These are phyloP conservation scores for Arthrobotrys sinensis DNA, from an alignment of 2,329 filamentous ascomycete genomes.

Conservation along the genomic window DNA sequence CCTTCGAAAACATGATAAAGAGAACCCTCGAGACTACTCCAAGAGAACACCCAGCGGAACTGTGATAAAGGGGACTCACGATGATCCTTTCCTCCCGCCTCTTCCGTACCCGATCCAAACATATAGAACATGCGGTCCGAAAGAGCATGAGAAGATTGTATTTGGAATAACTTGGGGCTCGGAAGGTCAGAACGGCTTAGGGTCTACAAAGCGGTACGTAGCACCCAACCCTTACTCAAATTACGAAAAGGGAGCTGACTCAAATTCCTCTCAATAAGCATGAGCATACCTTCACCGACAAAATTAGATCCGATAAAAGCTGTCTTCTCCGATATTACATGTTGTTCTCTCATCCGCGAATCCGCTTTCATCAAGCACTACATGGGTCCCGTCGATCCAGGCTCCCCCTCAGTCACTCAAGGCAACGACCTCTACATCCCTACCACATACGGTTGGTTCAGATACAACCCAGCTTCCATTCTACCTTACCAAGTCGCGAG, in stretches of 20 bases:
- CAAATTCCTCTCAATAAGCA: background rate
- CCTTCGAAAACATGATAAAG: conserved; percentile 37
- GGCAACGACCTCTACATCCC: conserved; percentile 39
- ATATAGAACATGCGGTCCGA: conserved; percentile 39
- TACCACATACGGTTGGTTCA: conserved; percentile 44
- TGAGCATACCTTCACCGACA: conserved; percentile 46
- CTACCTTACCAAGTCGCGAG: conserved; percentile 26
- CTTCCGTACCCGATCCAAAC: conserved; percentile 50
- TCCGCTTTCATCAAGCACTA: conserved; percentile 43
- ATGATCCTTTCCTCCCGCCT: conserved; percentile 53
- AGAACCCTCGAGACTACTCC: conserved; percentile 53
- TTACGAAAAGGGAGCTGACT: background rate
- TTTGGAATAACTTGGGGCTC: conserved; percentile 38
- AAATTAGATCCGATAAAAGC: conserved; percentile 37
- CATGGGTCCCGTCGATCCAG: background rate
- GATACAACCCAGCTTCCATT: conserved; percentile 25
- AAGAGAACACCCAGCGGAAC: conserved; percentile 49
- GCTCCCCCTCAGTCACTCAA: conserved; percentile 19
- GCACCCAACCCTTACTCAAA: background rate
- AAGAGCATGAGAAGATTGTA: conserved; percentile 35
- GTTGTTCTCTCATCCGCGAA: conserved; percentile 42
- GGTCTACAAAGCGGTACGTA: conserved; percentile 23
- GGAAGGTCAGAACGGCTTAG: conserved; percentile 8
- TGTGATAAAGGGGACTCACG: conserved; percentile 42
- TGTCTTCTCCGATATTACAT: conserved; percentile 45